These are phyloP conservation scores for Lactarius indigo DNA, from an alignment of 768 basidiomycete species.

Conservation along the genomic window DNA sequence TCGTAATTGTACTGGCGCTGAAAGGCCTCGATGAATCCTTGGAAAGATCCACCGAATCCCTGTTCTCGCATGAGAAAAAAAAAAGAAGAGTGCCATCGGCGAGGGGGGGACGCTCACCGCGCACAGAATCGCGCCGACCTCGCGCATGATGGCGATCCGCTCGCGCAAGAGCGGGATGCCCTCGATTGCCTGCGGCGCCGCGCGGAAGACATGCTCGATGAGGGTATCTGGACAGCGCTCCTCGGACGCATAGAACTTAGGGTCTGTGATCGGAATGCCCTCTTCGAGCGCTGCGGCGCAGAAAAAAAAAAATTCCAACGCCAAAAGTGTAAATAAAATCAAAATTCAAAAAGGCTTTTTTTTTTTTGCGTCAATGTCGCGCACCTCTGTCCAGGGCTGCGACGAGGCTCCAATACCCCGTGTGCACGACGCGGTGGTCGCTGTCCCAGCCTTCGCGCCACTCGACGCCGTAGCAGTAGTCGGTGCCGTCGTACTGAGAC, in stretches of 20 bases:
- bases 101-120: conserved; percentile 44
- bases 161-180: conserved; percentile 65
- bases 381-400: conserved; percentile 80
- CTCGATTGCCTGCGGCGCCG: conserved; percentile 55
- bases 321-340: no score
- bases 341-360: no score
- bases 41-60: conserved; percentile 24
- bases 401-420: conserved; percentile 86
- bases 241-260: conserved; percentile 72
- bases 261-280: conserved; percentile 73
- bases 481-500: conserved; percentile 61
- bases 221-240: conserved; percentile 65
- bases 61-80: neutral
- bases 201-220: conserved; percentile 66
- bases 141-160: conserved; percentile 72
- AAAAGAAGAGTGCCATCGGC: neutral
- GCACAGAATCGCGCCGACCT: conserved; percentile 70
- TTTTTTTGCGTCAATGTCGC: conserved; percentile 11
- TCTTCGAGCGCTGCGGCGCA: conserved; percentile 61
- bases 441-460: conserved; percentile 70
- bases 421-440: conserved; percentile 52
- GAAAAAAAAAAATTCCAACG: no score
- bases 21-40: conserved; percentile 24
- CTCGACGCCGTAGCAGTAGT: conserved; percentile 69
- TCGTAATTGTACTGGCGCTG: conserved; percentile 18